phyloP scores from a whole-genome alignment of 2,329 filamentous ascomycete species.

The Talaromyces albobiverticillius region DNA sequence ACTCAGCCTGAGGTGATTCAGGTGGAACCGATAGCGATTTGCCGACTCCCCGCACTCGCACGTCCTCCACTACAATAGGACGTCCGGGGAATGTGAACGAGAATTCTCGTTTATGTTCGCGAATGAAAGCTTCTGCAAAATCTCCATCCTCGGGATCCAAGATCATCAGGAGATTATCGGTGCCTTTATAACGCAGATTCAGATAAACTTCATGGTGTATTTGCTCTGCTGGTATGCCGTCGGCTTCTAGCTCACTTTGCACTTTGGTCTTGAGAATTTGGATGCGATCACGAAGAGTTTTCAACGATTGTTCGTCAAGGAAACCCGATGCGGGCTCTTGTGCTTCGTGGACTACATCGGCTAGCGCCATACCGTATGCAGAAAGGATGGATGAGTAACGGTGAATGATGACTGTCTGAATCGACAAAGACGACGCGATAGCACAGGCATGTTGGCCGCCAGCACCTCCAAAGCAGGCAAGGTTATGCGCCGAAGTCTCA shows the following conservation, averaged over 20 bases:
- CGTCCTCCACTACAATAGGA: constrained; percentile 40
- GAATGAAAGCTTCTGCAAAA: constrained; percentile 36
- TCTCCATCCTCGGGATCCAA: constrained; percentile 32
- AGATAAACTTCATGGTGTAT: constrained; percentile 38
- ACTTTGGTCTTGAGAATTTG: constrained; percentile 27
- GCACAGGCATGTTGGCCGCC: constrained; percentile 41
- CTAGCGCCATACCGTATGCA: constrained; percentile 45
- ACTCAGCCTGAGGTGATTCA: constrained; percentile 7
- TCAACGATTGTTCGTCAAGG: constrained; percentile 17
- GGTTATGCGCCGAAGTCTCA: constrained; percentile 24
- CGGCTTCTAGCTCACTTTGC: constrained; percentile 26
- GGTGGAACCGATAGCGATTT: constrained; percentile 11
- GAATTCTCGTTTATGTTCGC: constrained; percentile 41
- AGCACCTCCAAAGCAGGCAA: constrained; percentile 31
- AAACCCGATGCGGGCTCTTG: constrained; percentile 30
- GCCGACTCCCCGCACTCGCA: constrained; percentile 33
- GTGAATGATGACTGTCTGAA: constrained; percentile 42
- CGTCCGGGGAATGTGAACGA: constrained; percentile 37
- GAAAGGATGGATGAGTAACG: constrained; percentile 42
- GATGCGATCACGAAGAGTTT: constrained; percentile 25
- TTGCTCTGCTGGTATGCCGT: constrained; percentile 35
- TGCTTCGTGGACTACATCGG: constrained; percentile 38
- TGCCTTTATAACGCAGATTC: constrained; percentile 45
- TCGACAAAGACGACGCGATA: constrained; percentile 41
- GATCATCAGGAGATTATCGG: constrained; percentile 44